These are phyloP conservation scores for Raphanus raphanistrum DNA, from an alignment of 345 rosid species.

Conservation along the genomic window DNA sequence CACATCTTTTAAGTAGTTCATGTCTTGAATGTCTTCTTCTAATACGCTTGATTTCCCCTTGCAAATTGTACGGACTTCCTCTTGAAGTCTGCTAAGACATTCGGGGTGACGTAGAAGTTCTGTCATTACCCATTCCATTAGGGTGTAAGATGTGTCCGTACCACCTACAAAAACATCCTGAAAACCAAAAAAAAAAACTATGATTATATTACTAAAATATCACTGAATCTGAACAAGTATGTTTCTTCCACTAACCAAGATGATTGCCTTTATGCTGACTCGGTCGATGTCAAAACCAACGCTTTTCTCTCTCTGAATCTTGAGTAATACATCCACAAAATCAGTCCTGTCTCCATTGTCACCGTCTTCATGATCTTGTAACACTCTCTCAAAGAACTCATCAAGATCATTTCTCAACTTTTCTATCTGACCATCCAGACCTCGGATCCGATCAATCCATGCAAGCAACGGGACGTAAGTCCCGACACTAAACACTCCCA, in stretches of 20 bases:
- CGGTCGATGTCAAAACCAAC: slow-evolving; percentile 36
- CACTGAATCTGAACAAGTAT: not conserved
- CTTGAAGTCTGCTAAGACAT: slow-evolving; percentile 35
- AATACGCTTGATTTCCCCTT: slow-evolving; percentile 15
- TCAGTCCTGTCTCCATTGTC: not conserved
- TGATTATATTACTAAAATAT: not conserved
- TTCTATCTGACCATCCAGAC: slow-evolving; percentile 21
- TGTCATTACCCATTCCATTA: slow-evolving; percentile 50
- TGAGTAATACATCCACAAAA: slow-evolving; percentile 35
- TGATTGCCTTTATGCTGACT: slow-evolving; percentile 43
- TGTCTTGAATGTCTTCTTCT: slow-evolving; percentile 36
- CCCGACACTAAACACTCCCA: slow-evolving; percentile 46
- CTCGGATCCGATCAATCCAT: slow-evolving; percentile 43
- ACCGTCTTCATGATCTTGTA: slow-evolving; percentile 30
- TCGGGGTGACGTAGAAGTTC: slow-evolving; percentile 45
- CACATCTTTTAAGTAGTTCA: slow-evolving; percentile 42
- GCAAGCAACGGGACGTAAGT: slow-evolving; percentile 58
- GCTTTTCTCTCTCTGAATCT: slow-evolving; percentile 36
- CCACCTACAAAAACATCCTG: slow-evolving; percentile 49
- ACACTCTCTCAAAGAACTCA: slow-evolving; percentile 33
- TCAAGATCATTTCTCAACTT: slow-evolving; percentile 36
- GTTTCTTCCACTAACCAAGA: slow-evolving; percentile 40
- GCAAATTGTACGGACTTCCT: slow-evolving; percentile 33
- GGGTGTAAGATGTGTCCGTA: slow-evolving; percentile 39
- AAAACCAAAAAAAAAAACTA: not conserved